Conservation (phyloP, 495 filamentous ascomycete species). For the Xylaria scruposa region DNA sequence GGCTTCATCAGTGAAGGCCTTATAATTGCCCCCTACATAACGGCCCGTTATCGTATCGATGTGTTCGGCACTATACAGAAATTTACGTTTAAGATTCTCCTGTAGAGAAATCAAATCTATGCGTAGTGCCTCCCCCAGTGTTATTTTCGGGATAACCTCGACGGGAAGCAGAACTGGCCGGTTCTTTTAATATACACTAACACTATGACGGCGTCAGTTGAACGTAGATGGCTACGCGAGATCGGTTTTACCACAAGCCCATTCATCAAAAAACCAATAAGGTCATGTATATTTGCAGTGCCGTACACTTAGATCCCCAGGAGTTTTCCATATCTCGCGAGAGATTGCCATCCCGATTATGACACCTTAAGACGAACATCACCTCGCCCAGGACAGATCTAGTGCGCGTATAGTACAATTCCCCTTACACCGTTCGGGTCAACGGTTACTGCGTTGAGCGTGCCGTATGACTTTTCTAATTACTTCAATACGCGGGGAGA, state of each 20-base stretch:
- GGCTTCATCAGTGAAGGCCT: too few relatives aligned
- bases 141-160: background rate
- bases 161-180: background rate
- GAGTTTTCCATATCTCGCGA: background rate
- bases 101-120: too few relatives aligned
- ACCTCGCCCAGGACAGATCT: background rate
- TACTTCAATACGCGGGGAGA: background rate
- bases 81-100: too few relatives aligned
- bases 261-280: background rate
- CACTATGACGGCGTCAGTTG: background rate
- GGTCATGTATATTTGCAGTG: background rate
- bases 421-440: background rate
- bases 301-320: too few relatives aligned
- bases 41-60: too few relatives aligned
- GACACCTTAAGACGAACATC: background rate
- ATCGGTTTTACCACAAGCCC: background rate
- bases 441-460: background rate
- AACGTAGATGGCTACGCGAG: background rate
- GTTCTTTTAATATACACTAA: background rate
- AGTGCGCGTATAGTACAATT: background rate
- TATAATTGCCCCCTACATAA: too few relatives aligned
- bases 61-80: too few relatives aligned
- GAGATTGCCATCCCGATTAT: too few relatives aligned
- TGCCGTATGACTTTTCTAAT: background rate
- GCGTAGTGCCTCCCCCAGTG: background rate